A percentile compares a stretch with the other conserved stretches of the same genome.
These are phyloP conservation scores for Alternaria solani DNA, from an alignment of 2,329 filamentous ascomycete species.

Conservation along the genomic window DNA sequence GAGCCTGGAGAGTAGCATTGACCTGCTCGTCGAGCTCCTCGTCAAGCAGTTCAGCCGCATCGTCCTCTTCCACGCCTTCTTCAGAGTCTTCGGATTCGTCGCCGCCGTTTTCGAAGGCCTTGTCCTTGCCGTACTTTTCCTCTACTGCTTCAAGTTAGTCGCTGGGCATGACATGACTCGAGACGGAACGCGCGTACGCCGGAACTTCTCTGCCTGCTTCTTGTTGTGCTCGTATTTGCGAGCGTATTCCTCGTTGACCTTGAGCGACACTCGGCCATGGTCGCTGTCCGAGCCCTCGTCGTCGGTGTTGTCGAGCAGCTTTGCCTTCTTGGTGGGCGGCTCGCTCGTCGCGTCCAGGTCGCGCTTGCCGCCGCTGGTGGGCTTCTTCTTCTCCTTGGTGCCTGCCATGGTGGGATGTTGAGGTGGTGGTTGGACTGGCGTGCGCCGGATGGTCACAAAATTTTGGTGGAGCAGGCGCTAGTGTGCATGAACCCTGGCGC, in stretches of 20 bases:
- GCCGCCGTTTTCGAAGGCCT: conserved; percentile 39
- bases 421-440: conserved; percentile 5
- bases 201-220: conserved; percentile 86
- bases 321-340: conserved; percentile 47
- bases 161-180: not conserved
- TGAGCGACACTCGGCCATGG: conserved; percentile 59
- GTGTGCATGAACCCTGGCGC: conserved; percentile 34
- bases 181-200: conserved; percentile 58
- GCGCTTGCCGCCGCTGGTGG: conserved; percentile 36
- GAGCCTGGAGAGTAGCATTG: conserved; percentile 83
- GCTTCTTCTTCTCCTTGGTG: conserved; percentile 37
- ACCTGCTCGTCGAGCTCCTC: conserved; percentile 87
- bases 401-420: conserved; percentile 30
- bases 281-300: conserved; percentile 39
- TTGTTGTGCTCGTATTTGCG: conserved; percentile 95
- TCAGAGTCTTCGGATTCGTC: conserved; percentile 61
- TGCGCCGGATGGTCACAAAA: conserved; percentile 29
- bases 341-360: conserved; percentile 27
- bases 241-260: conserved; percentile 91
- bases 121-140: conserved; percentile 76
- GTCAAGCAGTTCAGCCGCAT: conserved; percentile 86
- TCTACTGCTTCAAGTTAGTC: conserved; percentile 69
- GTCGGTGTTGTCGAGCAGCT: conserved; percentile 50
- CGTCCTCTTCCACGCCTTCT: conserved; percentile 82
- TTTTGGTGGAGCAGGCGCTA: conserved; percentile 32